Evolutionary conservation across 495 filamentous ascomycete genomes (phyloP), one percentile per base, ranked within the genome.

Genomic region (Penicillium cinerascens): DNA sequence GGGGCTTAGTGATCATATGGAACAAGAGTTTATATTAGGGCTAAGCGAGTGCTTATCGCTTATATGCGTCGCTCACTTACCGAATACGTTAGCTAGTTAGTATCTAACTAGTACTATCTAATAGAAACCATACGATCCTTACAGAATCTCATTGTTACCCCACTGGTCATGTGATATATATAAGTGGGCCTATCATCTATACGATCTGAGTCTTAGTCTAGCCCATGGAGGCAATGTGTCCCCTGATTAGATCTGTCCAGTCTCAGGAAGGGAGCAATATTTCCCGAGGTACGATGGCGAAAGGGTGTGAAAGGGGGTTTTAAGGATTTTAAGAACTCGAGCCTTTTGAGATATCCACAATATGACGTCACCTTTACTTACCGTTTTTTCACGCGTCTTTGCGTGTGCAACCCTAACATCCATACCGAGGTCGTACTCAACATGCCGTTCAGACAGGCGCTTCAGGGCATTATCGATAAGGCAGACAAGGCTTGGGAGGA

Each of bases 381-480:
- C 38, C 52, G 21, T 51, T 49, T 46, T 45, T 40, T 54, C 39
- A n/a, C 42, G 44, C 49, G 17, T 51, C 46, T 42, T 51, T 23
- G 29, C 40, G 2, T 23, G 36, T 44, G n/a, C 54, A 45, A 42
- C 50, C 42, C 15, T 44, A 47, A 60, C 53, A 47, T 48, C 53
- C 40, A 54, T 54, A 55, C 47, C 35, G 48, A 58, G 46, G 40
- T 44, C 56, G 27, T 52, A 47, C 46, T 54, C 58, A 59, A 59
- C 26, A 65, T 65, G 62, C 55, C 62, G 48, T 63, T 65, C 59
- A 59, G 59, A 65, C 59, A 65, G 41, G 56, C 59, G 0, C 37
- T 65, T 47, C 59, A 65, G 42, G 62, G 55, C 36, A 56, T 65
- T 36, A 25, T 65, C 37, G 42, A 63, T 33, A 65, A 65, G 44